Percentiles rank a stretch among this genome's conserved stretches.
Evolutionary conservation across 306 rosid genomes (phyloP).

Genomic region (Cucumis melo): DNA sequence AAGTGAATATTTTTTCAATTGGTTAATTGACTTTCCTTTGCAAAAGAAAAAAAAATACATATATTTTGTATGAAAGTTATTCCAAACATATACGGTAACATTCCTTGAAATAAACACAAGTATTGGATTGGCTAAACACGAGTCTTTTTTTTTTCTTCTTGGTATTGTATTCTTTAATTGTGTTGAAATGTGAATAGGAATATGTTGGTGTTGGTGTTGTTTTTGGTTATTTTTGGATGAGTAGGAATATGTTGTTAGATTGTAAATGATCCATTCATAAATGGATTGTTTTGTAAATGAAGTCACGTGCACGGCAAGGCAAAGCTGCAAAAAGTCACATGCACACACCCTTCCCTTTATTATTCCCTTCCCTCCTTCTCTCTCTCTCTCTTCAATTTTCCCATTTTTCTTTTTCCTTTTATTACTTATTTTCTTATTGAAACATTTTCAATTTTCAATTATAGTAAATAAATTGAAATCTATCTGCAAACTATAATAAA

Average conservation of each 20-base stretch:
- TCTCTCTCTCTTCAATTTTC: background rate
- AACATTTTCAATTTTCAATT: no score
- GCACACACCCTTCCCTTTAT: background rate
- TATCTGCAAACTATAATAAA: no score
- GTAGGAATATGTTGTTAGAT: background rate
- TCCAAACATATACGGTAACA: no score
- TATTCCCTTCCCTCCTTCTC: background rate
- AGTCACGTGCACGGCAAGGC: conserved; percentile 15
- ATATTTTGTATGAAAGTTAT: no score
- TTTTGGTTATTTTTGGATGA: background rate
- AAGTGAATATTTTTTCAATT: no score
- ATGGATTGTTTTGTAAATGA: background rate
- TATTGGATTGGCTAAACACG: background rate
- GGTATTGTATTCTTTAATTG: background rate
- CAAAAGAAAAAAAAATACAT: no score
- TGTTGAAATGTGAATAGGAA: no score
- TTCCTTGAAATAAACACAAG: background rate
- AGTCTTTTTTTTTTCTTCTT: background rate
- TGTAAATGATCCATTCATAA: background rate
- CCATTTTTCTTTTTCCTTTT: no score
- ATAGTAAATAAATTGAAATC: no score
- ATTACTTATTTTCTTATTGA: no score
- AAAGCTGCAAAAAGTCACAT: conserved; percentile 1
- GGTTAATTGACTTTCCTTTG: no score
- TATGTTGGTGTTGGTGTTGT: no score